Base-by-base conservation (phyloP, 495 filamentous ascomycete species). In the Daldinia caldariorum region DNA sequence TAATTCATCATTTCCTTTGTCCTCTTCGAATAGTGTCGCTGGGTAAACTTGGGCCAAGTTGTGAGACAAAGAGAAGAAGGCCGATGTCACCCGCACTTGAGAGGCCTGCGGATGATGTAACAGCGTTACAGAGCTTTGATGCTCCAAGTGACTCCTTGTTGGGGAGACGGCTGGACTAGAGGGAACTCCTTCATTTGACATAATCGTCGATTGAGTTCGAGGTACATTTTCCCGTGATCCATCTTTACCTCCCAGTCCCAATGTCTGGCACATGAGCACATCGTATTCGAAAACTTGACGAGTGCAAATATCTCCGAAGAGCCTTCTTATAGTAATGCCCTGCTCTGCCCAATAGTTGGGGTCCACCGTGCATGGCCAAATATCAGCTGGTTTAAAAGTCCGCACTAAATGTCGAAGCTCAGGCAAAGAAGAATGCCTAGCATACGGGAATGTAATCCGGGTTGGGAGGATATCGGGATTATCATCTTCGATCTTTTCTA, bases 301-400 rank as follows among this genome's bases (percentile, higher is more conserved):
- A 4, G 84, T 84, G 64, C 92, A 97, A 4, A 91, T 71, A 45
- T 89, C 79, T 0, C 92, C 91, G 65, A 97, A 97, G 0, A 97
- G 82, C 13, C 66, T 71, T 57, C 80, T 66, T 54, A 97, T 90
- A 4, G 88, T 89, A 49, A 89, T 78, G 61, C 83, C 80, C 47
- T 88, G 79, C 49, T 80, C 78, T 5, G 77, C 20, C 93, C 92
- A 97, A 6, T 75, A 78, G 0, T 76, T 65, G 16, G 85, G 79
- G 58, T 94, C 83, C 6, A 94, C 89, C 1, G 93, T 94, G 74
- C 94, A 97, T 4, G 94, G 93, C 79, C 90, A 89, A 10, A 97
- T 82, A 76, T 97, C 92, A 64, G 80, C 85, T 0, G 93, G 94
- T 39, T 81, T 84, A 67, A 97, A 93, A 0, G 83, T 83, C 4